Evolutionary conservation across 2,329 filamentous ascomycete species (phyloP).

Genomic region (Tolypocladium nubicola): DNA sequence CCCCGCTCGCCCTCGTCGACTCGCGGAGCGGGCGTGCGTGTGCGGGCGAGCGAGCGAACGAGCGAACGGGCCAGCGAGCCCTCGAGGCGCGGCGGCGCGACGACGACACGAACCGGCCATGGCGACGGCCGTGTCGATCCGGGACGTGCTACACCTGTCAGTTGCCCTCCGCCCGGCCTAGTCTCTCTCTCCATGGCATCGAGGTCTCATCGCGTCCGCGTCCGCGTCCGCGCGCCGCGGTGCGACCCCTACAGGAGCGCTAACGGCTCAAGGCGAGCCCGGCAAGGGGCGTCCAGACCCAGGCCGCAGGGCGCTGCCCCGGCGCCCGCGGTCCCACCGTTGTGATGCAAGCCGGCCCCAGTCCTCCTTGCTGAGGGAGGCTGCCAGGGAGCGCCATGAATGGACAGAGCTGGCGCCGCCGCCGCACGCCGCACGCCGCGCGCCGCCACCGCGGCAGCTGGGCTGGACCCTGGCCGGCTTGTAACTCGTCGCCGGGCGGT

Average conservation of each 20-base stretch:
- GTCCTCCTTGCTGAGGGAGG: slow-evolving; percentile 2
- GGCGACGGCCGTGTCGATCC: neutral
- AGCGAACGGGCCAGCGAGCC: neutral
- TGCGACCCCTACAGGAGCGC: slow-evolving; percentile 10
- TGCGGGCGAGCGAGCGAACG: no score
- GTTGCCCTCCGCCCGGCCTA: neutral
- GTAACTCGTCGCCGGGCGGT: neutral
- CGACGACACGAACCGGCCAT: neutral
- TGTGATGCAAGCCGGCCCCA: neutral
- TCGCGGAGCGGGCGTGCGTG: neutral
- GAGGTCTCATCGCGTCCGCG: slow-evolving; percentile 8
- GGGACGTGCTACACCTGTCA: neutral
- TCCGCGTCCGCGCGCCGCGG: neutral
- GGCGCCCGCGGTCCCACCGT: slow-evolving; percentile 4
- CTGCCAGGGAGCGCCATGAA: slow-evolving; percentile 5
- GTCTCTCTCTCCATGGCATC: neutral
- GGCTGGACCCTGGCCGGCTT: neutral
- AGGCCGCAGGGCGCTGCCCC: neutral
- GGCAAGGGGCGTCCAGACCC: slow-evolving; percentile 5
- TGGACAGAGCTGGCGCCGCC: slow-evolving; percentile 8
- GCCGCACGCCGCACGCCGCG: slow-evolving; percentile 5
- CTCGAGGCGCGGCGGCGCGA: neutral
- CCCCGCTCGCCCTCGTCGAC: neutral
- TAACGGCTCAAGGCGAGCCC: slow-evolving; percentile 2
- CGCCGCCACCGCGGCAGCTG: slow-evolving; percentile 7